phyloP scores from a whole-genome alignment of 2,329 filamentous ascomycete genomes.

The Sphaerulina vaccinii region DNA sequence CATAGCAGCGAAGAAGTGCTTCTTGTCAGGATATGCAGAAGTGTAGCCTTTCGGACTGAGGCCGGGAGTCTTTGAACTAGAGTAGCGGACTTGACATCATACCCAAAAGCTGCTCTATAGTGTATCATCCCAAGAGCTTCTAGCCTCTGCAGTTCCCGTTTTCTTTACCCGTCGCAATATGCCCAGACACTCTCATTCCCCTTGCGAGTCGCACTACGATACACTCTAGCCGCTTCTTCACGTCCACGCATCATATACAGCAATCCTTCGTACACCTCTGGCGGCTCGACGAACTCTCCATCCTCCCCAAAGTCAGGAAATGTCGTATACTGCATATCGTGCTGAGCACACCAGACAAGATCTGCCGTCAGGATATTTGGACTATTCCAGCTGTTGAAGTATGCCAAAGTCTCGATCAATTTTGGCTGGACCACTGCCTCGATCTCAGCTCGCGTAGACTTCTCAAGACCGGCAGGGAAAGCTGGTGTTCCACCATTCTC shows the following conservation, averaged over 20 bases:
- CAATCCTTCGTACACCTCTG: not conserved
- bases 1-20: too few species aligned
- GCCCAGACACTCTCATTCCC: not conserved
- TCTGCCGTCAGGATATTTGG: not conserved
- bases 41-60: too few species aligned
- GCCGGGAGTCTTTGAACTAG: too few species aligned
- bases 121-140: too few species aligned
- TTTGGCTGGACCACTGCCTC: slow-evolving; percentile 2
- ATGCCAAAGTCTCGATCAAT: not conserved
- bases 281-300: not conserved
- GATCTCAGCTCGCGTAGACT: not conserved
- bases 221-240: slow-evolving; percentile 3
- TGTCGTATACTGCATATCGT: not conserved
- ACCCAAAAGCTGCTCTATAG: too few species aligned
- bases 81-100: too few species aligned
- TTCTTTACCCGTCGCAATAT: too few species aligned
- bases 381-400: not conserved
- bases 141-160: too few species aligned
- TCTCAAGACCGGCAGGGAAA: not conserved
- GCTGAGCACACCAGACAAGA: slow-evolving; percentile 3
- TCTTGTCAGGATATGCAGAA: too few species aligned
- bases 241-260: slow-evolving; percentile 2
- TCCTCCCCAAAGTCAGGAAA: not conserved
- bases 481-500: not conserved
- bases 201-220: slow-evolving; percentile 6